Conservation (phyloP, 768 basidiomycete genomes). For the Mrakia frigida region DNA sequence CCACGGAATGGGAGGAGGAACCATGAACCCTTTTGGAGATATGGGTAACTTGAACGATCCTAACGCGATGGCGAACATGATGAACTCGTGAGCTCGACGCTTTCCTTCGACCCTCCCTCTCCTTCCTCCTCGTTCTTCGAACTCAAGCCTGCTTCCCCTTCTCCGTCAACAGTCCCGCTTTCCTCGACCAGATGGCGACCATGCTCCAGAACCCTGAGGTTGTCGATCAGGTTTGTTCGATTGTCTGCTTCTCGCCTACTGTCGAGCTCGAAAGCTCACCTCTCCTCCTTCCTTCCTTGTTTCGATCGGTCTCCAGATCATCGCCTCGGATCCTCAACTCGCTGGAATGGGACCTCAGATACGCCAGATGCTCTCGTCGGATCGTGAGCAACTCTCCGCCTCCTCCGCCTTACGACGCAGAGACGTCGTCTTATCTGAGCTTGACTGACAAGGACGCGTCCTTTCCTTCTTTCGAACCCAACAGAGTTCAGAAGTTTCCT, state of each 20-base stretch:
- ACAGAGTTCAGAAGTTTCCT: conserved; percentile 25
- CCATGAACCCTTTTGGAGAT: conserved; percentile 79
- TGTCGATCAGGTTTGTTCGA: conserved; percentile 25
- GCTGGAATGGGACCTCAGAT: conserved; percentile 29
- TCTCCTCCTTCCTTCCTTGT: neutral
- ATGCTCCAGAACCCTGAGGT: conserved; percentile 30
- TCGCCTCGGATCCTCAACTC: conserved; percentile 30
- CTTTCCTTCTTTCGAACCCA: no score
- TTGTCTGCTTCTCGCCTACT: neutral
- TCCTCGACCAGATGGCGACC: conserved; percentile 70
- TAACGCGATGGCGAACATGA: conserved; percentile 64
- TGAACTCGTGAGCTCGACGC: neutral
- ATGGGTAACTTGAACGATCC: conserved; percentile 93
- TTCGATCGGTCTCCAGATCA: conserved; percentile 12
- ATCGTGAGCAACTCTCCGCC: neutral
- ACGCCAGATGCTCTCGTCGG: conserved; percentile 28
- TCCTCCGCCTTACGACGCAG: no score
- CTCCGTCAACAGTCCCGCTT: conserved; percentile 58
- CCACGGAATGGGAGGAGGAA: conserved; percentile 53
- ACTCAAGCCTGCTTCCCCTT: neutral
- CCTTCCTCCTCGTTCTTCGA: conserved; percentile 40
- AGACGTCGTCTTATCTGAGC: no score
- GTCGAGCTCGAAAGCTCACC: neutral
- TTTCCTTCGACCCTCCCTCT: neutral
- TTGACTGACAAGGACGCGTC: no score